Percentiles rank a stretch among this genome's conserved stretches.
Conservation (phyloP, 2,329 filamentous ascomycete species). For the Onygena corvina region DNA sequence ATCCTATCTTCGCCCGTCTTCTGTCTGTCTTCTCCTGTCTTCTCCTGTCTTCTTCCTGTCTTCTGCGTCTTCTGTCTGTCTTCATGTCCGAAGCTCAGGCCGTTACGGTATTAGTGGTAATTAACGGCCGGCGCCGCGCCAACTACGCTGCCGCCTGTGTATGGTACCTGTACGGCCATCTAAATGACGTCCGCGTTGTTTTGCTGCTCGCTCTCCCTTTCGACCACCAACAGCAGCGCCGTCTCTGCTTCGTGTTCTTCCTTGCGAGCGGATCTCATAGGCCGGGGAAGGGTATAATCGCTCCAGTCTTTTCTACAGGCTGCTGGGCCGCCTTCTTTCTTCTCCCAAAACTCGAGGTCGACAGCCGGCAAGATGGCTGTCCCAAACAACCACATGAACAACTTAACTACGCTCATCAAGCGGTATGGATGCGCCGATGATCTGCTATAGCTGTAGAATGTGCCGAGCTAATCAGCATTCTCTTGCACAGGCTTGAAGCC, state of each 20-base stretch:
- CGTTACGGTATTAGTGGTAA: neutral
- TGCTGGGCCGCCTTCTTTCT: neutral
- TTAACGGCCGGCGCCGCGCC: neutral
- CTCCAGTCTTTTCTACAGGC: neutral
- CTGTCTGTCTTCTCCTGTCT: neutral
- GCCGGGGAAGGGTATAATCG: too few relatives aligned
- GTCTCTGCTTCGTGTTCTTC: too few relatives aligned
- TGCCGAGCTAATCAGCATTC: neutral
- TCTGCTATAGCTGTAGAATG: neutral
- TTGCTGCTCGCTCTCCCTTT: neutral
- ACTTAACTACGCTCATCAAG: slow-evolving; percentile 94
- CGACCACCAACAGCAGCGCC: neutral
- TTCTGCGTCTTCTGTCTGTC: neutral
- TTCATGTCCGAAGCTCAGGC: too few relatives aligned
- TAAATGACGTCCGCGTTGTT: too few relatives aligned
- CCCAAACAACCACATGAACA: slow-evolving; percentile 70
- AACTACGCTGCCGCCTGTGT: neutral
- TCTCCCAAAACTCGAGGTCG: neutral
- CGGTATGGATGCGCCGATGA: slow-evolving; percentile 49
- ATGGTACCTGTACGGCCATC: neutral
- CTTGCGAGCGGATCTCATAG: too few relatives aligned
- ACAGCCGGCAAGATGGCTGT: slow-evolving; percentile 45
- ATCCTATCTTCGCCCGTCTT: neutral
- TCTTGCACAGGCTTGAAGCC: slow-evolving; percentile 68
- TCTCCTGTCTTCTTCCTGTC: neutral